Conservation (phyloP, 2,329 filamentous ascomycete genomes). For the Claviceps sp. region DNA sequence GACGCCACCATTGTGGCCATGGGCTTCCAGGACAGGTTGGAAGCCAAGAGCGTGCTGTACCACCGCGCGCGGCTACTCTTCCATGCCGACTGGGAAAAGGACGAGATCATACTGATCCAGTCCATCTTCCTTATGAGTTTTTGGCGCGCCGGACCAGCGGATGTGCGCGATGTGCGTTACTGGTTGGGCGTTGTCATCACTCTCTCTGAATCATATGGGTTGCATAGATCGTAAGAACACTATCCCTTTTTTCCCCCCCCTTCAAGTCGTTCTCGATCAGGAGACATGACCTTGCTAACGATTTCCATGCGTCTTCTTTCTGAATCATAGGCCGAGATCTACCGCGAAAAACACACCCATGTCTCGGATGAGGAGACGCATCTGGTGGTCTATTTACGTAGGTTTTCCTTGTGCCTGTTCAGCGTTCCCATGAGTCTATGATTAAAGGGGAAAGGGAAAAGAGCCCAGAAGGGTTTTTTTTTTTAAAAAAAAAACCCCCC, state of each 20-base stretch:
- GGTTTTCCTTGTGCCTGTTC: constrained; percentile 9
- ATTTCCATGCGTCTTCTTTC: not conserved
- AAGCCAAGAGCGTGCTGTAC: constrained; percentile 37
- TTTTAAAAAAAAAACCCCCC: too few species aligned
- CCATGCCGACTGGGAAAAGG: constrained; percentile 38
- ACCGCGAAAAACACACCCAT: constrained; percentile 14
- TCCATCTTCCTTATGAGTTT: constrained; percentile 41
- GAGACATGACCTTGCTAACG: too few species aligned
- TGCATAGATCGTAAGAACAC: constrained; percentile 24
- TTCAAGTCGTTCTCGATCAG: too few species aligned
- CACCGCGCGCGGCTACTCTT: constrained; percentile 36
- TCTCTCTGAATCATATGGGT: constrained; percentile 34
- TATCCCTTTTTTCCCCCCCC: not conserved
- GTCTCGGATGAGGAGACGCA: constrained; percentile 26
- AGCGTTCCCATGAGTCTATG: not conserved
- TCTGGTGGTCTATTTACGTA: constrained; percentile 43
- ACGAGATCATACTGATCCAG: constrained; percentile 35
- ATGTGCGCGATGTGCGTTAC: constrained; percentile 34
- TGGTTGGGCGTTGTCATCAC: constrained; percentile 38
- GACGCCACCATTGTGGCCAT: constrained; percentile 29
- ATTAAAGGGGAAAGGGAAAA: too few species aligned
- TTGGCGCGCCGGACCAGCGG: constrained; percentile 35
- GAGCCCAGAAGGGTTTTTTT: not conserved
- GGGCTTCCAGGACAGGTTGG: constrained; percentile 33
- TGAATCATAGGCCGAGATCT: constrained; percentile 13